Percentiles rank a stretch among this genome's conserved stretches.
phyloP scores from a whole-genome alignment of 2,329 filamentous ascomycete species.

The Claviceps spartinae region DNA sequence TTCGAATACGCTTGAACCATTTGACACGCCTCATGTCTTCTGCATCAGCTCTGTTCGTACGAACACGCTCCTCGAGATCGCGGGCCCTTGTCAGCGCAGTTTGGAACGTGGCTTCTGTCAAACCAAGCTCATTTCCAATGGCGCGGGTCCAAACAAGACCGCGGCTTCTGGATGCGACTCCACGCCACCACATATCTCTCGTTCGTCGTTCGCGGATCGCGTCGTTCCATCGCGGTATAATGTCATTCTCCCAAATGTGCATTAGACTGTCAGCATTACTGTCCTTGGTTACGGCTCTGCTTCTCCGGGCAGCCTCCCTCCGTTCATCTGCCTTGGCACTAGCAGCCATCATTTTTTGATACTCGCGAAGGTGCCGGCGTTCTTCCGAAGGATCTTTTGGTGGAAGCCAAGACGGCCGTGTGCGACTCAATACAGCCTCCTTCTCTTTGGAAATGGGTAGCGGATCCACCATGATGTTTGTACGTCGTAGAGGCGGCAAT shows the following conservation, averaged over 20 bases:
- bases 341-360: constrained; percentile 66
- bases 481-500: constrained; percentile 54
- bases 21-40: constrained; percentile 42
- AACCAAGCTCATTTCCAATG: constrained; percentile 59
- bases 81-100: constrained; percentile 56
- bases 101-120: constrained; percentile 53
- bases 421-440: constrained; percentile 68
- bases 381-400: constrained; percentile 87
- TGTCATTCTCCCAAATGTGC: constrained; percentile 60
- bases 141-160: constrained; percentile 57
- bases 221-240: constrained; percentile 62
- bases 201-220: constrained; percentile 57
- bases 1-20: constrained; percentile 51
- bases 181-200: constrained; percentile 71
- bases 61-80: constrained; percentile 44
- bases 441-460: constrained; percentile 77
- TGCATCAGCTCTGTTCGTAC: constrained; percentile 33
- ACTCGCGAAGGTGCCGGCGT: constrained; percentile 72
- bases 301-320: constrained; percentile 38
- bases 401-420: constrained; percentile 70
- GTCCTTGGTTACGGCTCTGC: constrained; percentile 39
- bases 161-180: constrained; percentile 56
- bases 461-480: constrained; percentile 73
- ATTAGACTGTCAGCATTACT: constrained; percentile 39
- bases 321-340: constrained; percentile 47